Evolutionary conservation across 345 rosid genomes (phyloP).

Genomic region (Eucalyptus marginata): DNA sequence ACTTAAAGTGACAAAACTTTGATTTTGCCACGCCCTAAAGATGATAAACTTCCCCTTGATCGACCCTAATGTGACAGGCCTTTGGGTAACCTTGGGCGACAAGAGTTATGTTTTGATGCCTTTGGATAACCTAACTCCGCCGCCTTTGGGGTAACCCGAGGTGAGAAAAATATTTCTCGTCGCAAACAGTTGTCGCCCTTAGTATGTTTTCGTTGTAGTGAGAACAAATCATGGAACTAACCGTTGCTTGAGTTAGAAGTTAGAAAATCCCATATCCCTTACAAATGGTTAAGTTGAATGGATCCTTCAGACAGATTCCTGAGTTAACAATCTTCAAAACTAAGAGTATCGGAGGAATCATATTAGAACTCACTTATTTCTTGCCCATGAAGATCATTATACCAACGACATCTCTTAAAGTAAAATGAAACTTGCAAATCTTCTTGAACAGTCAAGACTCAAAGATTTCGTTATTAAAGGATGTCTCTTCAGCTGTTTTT

Average conservation of each 20-base stretch:
- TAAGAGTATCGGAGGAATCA: neutral
- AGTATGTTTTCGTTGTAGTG: rapidly evolving
- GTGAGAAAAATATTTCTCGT: rapidly evolving
- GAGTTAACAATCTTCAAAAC: neutral
- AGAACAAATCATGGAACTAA: no score
- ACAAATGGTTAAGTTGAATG: neutral
- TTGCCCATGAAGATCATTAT: no score
- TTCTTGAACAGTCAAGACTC: no score
- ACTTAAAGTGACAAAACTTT: no score
- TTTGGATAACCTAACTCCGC: rapidly evolving
- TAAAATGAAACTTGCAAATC: no score
- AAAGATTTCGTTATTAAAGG: no score
- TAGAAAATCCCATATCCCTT: no score
- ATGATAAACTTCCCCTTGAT: neutral
- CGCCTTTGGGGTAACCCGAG: rapidly evolving
- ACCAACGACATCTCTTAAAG: no score
- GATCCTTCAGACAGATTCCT: neutral
- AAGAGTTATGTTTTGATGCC: no score
- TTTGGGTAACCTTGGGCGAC: no score
- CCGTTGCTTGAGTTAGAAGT: rapidly evolving
- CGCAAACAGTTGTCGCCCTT: neutral
- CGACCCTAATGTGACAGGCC: neutral
- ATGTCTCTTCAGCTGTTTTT: neutral
- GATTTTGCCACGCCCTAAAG: neutral
- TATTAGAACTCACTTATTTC: no score